These are phyloP conservation scores for Cadophora luteo-olivacea DNA, from an alignment of 2,329 filamentous ascomycete genomes.

Conservation along the genomic window DNA sequence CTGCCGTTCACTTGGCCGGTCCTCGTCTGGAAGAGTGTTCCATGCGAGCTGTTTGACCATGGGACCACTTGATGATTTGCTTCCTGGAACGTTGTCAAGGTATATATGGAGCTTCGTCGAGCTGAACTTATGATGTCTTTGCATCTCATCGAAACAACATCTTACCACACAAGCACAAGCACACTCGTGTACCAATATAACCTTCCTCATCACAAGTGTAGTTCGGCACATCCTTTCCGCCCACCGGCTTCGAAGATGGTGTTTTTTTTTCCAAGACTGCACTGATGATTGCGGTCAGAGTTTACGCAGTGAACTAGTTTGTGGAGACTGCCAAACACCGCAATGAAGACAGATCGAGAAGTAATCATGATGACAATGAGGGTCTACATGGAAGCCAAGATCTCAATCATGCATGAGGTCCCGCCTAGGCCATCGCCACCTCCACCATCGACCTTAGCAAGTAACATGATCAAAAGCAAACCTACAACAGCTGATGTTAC, in stretches of 20 bases:
- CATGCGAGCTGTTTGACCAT: background rate
- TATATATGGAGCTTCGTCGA: conserved; percentile 4
- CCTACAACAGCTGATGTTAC: background rate
- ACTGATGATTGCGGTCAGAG: conserved; percentile 25
- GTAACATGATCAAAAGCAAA: background rate
- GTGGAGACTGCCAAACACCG: conserved; percentile 18
- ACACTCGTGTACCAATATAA: background rate
- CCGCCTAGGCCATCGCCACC: conserved; percentile 19
- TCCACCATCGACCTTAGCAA: conserved; percentile 5
- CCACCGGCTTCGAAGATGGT: background rate
- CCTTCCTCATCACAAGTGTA: background rate
- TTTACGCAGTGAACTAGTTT: conserved; percentile 28
- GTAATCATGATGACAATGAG: conserved; percentile 4
- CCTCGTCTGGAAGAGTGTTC: background rate
- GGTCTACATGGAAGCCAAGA: background rate
- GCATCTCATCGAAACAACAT: background rate
- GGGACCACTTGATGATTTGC: background rate
- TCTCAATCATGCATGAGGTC: background rate
- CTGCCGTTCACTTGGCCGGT: background rate
- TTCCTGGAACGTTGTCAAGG: background rate
- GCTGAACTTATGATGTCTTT: background rate
- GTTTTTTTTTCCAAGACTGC: conserved; percentile 28
- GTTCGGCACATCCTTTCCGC: background rate
- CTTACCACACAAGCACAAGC: background rate
- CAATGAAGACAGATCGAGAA: background rate